Evolutionary conservation across 2,329 filamentous ascomycete genomes (phyloP), one percentile per base, ranked within the genome.

Genomic region (Verticillium nubilum): DNA sequence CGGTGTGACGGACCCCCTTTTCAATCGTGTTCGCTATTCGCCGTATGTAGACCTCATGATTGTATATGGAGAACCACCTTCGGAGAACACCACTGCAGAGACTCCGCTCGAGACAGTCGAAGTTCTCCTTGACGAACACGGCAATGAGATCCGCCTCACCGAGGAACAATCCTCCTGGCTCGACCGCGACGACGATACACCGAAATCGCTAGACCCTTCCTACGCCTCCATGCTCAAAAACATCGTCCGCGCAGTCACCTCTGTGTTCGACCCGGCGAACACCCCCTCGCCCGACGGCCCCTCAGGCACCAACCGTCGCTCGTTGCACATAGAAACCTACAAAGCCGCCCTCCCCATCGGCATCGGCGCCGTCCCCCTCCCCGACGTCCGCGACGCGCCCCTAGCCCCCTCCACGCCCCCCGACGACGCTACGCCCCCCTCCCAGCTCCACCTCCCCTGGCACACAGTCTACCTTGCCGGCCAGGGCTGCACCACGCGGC

Each of bases 1-100:
- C 60, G 88, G 90, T 64, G 83, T 92, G 35, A 84, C 86, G 25
- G 94, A 97, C 72, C 90, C 92, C 15, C 88, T 93, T 60, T 97
- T 97, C 72, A 90, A 87, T 10, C 84, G 91, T 28, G 80, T 93
- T 27, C 85, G 90, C 54, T 91, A 97, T 67, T 74, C 84, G 4
- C 80, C 89, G 59, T 82, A 87, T 63, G 78, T 96, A 56, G 91
- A 96, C 66, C 73, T 97, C 47, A 81, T 93, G 60, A 72, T 95
- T 58, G 87, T 90, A 65, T 72, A 72, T 23, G 68, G 72, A 50
- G 59, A 62, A 23, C 52, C 60, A 6, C 65, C 67, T 2, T 66
- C 65, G 27, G 58, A 67, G 19, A 72, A 72, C 35, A 63, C 62
- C 52, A 70, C 65, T 57, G 62, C 64, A n/a, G 56, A 58, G n/a